Base-by-base conservation (phyloP, 768 basidiomycete species). In the Hemileccinum impolitum region DNA sequence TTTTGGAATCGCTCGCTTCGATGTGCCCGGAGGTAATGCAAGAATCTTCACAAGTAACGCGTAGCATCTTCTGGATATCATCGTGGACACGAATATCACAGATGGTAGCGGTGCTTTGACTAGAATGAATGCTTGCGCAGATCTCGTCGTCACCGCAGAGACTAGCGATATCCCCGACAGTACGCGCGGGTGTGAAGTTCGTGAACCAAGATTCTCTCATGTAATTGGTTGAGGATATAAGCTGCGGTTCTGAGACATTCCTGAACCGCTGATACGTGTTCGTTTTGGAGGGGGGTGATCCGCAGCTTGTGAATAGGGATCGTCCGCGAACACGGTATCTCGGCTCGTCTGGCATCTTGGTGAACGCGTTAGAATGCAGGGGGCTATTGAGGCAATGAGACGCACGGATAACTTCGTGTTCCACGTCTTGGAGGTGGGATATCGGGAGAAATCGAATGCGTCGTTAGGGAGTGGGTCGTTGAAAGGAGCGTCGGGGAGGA, bases 211-310 rank as follows among this genome's bases (percentile, higher is more conserved):
- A 52, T 17, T 54, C 63, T 19, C 31, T 51, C 53, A 47, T 47
- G 44, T 32, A 41, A 17, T 53, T 54, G 19, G 55, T 57, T 0
- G 61, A 60, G 13, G 45, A 60, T 30, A 50, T 19, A 3, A 63
- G 54, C 36, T 50, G 60, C 18, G 62, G 61, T 2, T 62, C 59
- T 9, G 63, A 63, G 26, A 51, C 60, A 13, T 61, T 61, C 23
- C 58, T 63, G 3, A 55, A 21, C 18, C 34, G 45, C 5, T 26
- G 13, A 39, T 6, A 31, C 4, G 21, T 6, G 7, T 44, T 37
- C 10, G 19, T 34, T 28, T 12, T 26, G 14, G 31, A 18, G 12
- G 50, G 41, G 10, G 51, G 46, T 19, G 35, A 48, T 32, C 46
- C 45, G 2, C 32, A 40, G 10, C 7, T 34, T 2, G 39, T 10